Evolutionary conservation across 2,329 filamentous ascomycete species (phyloP), one percentile per base, ranked within the genome.

Genomic region (Fusarium luffae): DNA sequence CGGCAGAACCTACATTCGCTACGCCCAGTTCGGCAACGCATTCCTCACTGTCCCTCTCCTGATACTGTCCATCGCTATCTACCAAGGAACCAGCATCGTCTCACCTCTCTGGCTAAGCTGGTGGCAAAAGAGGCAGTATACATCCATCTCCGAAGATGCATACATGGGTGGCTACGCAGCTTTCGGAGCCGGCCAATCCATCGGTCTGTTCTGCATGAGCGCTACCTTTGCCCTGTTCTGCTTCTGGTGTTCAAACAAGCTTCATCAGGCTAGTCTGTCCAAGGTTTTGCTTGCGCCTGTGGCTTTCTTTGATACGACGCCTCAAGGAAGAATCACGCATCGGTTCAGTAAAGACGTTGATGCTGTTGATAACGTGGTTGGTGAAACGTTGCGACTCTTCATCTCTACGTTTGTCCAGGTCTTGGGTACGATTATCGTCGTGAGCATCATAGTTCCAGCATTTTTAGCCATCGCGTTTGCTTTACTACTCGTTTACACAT

Each of bases 241-340:
- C 21, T 68, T 68, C 21, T 68, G 65, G 65, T 68, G 65, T 8
- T 68, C 65, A 1, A 68, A 68, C 49, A 59, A 69, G 5, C 65
- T 68, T 34, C 65, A 68, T 5, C 52, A 43, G 5, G 65, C 59
- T 0, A 42, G 49, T 4, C 43, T 68, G 40, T 50, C 59, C 7
- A 60, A 58, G 5, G 54, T 68, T 0, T 23, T 68, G 8, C 34
- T 54, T 2, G 65, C 65, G 0, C 65, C 65, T 1, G 34, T 68
- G 0, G 59, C 65, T 5, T 68, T 68, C 44, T 68, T 68, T 2
- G 65, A 68, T 14, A 68, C 65, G 3, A 68, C 65, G 0, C 65
- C 65, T 2, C 65, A 68, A 9, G 65, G 65, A 1, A 50, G 65
- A 18, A 68, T 68, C 30, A 68, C 65, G 0, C 65, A 68, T 40